Evolutionary conservation across 306 rosid species (phyloP).

Genomic region (Rosa multiflora): DNA sequence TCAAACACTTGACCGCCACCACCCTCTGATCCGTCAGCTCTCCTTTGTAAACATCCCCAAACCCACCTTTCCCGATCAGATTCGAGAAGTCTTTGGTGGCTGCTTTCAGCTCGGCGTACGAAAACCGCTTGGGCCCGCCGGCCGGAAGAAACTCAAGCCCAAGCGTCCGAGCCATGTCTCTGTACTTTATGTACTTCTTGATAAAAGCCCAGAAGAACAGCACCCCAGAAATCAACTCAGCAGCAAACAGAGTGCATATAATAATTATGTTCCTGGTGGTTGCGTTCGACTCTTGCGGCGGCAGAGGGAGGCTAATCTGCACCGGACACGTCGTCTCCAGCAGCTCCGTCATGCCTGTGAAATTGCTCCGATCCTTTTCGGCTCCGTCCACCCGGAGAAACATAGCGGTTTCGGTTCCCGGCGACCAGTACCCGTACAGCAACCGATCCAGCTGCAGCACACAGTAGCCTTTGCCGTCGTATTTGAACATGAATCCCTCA

Average conservation of each 20-base stretch:
- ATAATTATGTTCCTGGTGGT: conserved; percentile 67
- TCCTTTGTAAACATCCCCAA: conserved; percentile 85
- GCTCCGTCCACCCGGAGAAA: conserved; percentile 52
- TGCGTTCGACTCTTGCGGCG: conserved; percentile 58
- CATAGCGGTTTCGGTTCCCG: conserved; percentile 53
- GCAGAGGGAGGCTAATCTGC: conserved; percentile 58
- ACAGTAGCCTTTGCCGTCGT: conserved; percentile 55
- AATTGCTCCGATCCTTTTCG: conserved; percentile 45
- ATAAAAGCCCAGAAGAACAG: conserved; percentile 81
- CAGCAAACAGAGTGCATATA: conserved; percentile 62
- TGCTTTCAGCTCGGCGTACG: conserved; percentile 66
- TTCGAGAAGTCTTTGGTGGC: conserved; percentile 82
- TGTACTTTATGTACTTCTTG: conserved; percentile 75
- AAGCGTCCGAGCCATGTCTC: conserved; percentile 88
- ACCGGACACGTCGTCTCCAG: conserved; percentile 79
- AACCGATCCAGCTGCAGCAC: conserved; percentile 26
- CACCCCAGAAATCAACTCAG: conserved; percentile 68
- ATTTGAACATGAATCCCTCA: conserved; percentile 61
- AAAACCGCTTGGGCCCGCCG: conserved; percentile 83
- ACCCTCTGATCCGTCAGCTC: conserved; percentile 73
- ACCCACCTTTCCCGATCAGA: conserved; percentile 74
- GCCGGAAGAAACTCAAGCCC: conserved; percentile 92
- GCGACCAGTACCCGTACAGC: conserved; percentile 75
- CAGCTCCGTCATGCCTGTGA: conserved; percentile 64
- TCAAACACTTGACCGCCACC: conserved; percentile 81